Conservation (phyloP, 1,284 basidiomycete species). For the Testicularia cyperi region DNA sequence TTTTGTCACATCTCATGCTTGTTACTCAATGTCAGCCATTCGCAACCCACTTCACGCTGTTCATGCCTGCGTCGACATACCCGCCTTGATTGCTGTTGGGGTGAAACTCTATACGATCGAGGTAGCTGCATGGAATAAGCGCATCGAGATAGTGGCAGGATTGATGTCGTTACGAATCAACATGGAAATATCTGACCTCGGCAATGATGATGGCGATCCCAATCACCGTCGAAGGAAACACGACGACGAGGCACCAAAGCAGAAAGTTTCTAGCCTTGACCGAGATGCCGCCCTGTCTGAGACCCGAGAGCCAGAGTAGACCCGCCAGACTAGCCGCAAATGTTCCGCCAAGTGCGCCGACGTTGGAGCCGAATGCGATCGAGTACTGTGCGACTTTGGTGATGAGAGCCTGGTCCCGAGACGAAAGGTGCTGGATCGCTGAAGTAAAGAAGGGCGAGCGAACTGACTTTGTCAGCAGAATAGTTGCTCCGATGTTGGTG, state of each 20-base stretch:
- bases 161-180: conserved; percentile 2
- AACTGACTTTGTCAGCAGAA: conserved; percentile 74
- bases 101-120: no score
- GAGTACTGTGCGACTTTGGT: conserved; percentile 64
- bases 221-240: conserved; percentile 49
- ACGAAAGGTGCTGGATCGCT: conserved; percentile 3
- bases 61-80: no score
- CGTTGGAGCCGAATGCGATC: conserved; percentile 81
- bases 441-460: conserved; percentile 57
- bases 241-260: conserved; percentile 68
- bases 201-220: conserved; percentile 57
- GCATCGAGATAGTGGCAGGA: no score
- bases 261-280: conserved; percentile 74
- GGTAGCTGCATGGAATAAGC: no score
- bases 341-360: conserved; percentile 87
- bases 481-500: conserved; percentile 94
- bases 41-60: no score
- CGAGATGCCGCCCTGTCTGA: conserved; percentile 74
- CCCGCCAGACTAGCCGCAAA: conserved; percentile 89
- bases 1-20: no score
- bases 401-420: conserved; percentile 34
- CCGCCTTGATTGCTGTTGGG: no score
- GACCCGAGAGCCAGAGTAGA: conserved; percentile 79
- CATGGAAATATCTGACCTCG: conserved; percentile 49
- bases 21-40: no score